Base-by-base conservation (phyloP, 1,284 basidiomycete species). In the Filobasidium uniguttulatum region DNA sequence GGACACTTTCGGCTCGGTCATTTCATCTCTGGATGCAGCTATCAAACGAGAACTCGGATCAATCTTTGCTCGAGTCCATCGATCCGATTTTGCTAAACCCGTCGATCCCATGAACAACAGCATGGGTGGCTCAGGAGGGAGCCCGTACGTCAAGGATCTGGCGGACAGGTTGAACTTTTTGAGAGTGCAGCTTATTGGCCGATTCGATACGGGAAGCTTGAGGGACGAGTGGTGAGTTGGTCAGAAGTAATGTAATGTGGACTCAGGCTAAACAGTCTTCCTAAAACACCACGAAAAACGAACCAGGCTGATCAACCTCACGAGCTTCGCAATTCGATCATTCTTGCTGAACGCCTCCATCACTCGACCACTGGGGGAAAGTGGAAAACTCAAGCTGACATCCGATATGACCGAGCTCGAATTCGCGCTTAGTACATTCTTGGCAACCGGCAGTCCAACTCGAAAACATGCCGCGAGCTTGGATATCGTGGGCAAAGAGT, bases 381-480 rank as follows among this genome's bases (percentile, higher is more conserved):
- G 77, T 53, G 85, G 88, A 2, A 91, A 91, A 62, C 74, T 97
- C 30, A 86, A 90, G 67, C 73, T 97, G 53, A 87, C 88, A 48
- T 84, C 81, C 47, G 91, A 97, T 65, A 91, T 94, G 87, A 85
- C 91, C 0, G 85, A 90, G 65, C 75, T 97, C 47, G 93, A 97
- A 69, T 93, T 96, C 65, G 80, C 83, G 0, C 66, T 91, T 48
- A 82, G 79, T 58, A 78, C 82, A 2, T 85, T 93, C 62, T 72
- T 89, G 61, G 73, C 72, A 17, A 66, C 66, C 1, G 68, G 67
- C 3, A 57, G 62, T 19, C 81, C 58, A 72, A 75, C 62, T 8
- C 60, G 62, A 53, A 78, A 79, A 59, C 76, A 79, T 3, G 77
- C 78, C 1, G 73, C 77, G 12, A 78, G 76, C 57, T 71, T 88